Evolutionary conservation across 306 rosid genomes (phyloP).

Genomic region (Rosa lucieae): DNA sequence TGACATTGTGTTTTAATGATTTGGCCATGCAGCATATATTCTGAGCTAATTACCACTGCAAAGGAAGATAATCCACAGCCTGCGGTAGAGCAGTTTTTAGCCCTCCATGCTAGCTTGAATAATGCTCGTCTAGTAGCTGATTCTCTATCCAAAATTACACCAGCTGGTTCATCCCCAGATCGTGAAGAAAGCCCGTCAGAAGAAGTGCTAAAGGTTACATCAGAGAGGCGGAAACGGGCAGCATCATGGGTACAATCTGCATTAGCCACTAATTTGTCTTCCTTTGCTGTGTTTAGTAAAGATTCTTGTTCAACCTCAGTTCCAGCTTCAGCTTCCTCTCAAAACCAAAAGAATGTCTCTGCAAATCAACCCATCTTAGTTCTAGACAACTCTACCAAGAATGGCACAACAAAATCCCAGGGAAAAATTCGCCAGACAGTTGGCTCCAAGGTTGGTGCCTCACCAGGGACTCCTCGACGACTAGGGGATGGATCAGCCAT

Average conservation of each 20-base stretch:
- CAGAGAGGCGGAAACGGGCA: conserved; percentile 61
- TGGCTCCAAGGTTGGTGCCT: conserved; percentile 40
- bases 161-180: conserved; percentile 52
- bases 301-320: conserved; percentile 44
- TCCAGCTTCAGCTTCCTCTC: conserved; percentile 49
- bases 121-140: conserved; percentile 53
- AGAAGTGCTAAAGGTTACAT: conserved; percentile 60
- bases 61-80: conserved; percentile 82
- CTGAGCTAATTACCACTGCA: conserved; percentile 65
- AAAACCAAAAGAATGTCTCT: conserved; percentile 51
- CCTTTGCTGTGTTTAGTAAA: conserved; percentile 60
- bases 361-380: conserved; percentile 58
- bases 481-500: conserved; percentile 39
- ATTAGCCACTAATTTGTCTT: conserved; percentile 66
- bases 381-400: conserved; percentile 63
- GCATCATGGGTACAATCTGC: conserved; percentile 93
- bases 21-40: conserved; percentile 57
- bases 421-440: conserved; percentile 44
- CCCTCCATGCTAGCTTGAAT: conserved; percentile 64
- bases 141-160: conserved; percentile 55
- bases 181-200: conserved; percentile 53
- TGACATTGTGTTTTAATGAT: conserved; percentile 24
- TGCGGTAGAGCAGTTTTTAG: conserved; percentile 75
- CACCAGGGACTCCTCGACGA: conserved; percentile 57
- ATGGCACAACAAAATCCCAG: conserved; percentile 49